Percentiles rank a stretch among this genome's conserved stretches.
These are phyloP conservation scores for Leonotis leonurus DNA, from an alignment of 257 asterid genomes.

Conservation along the genomic window DNA sequence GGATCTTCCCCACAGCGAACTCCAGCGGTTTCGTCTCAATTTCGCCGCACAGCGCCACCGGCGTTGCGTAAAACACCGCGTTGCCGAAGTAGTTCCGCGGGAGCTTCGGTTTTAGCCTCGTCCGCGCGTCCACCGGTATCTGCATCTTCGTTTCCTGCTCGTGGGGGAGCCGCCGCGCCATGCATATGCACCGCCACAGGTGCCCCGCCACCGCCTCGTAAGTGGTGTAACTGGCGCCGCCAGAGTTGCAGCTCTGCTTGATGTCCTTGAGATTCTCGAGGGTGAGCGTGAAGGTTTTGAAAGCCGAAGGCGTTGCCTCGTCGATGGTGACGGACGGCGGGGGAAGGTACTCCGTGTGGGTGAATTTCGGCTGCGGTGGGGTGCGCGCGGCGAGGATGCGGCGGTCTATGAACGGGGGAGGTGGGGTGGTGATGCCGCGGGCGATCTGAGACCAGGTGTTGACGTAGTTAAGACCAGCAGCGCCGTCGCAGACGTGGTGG, in stretches of 20 bases:
- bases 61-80: conserved; percentile 39
- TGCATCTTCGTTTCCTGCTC: conserved; percentile 52
- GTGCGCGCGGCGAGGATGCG: conserved; percentile 52
- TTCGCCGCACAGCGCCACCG: conserved; percentile 39
- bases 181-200: conserved; percentile 53
- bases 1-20: conserved; percentile 42
- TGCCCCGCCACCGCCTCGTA: conserved; percentile 67
- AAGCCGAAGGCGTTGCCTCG: not conserved
- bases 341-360: conserved; percentile 60
- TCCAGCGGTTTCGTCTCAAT: conserved; percentile 33
- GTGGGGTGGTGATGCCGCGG: conserved; percentile 37
- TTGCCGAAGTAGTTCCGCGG: conserved; percentile 55
- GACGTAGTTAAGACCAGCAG: conserved; percentile 53
- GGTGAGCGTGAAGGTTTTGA: conserved; percentile 42
- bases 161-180: conserved; percentile 42
- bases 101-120: conserved; percentile 40
- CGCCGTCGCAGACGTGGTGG: conserved; percentile 55
- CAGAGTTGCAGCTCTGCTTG: conserved; percentile 44
- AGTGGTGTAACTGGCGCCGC: conserved; percentile 48
- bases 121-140: conserved; percentile 47
- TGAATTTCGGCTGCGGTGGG: conserved; percentile 55
- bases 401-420: conserved; percentile 50
- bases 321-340: conserved; percentile 36
- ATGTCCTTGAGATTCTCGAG: conserved; percentile 38
- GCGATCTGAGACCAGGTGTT: conserved; percentile 69